Evolutionary conservation across 441 rosid genomes (phyloP).

Genomic region (Brassica hybrid): DNA sequence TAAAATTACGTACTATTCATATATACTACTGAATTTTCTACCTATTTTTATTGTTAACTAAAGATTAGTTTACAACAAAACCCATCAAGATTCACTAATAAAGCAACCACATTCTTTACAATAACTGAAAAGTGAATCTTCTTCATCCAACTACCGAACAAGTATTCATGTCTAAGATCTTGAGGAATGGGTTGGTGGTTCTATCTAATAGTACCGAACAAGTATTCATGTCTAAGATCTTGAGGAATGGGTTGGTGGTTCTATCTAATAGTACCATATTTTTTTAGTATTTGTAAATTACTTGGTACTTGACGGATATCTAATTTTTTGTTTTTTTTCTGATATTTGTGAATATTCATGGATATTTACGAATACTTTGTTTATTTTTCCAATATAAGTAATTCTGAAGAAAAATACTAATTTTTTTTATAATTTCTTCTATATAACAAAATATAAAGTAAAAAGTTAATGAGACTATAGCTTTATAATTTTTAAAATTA

Average conservation of each 20-base stretch:
- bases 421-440: no score
- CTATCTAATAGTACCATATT: no score
- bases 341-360: no score
- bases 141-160: conserved; percentile 30
- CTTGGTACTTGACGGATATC: no score
- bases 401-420: no score
- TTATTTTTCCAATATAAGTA: no score
- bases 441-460: no score
- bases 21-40: background rate
- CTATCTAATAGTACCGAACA: background rate
- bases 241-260: conserved; percentile 13
- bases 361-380: no score
- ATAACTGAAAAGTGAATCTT: conserved; percentile 15
- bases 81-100: conserved; percentile 14
- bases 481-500: no score
- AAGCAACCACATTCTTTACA: conserved; percentile 23
- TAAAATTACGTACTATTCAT: background rate
- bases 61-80: background rate
- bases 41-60: background rate
- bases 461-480: no score
- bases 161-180: conserved; percentile 22
- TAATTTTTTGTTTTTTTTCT: no score
- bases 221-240: conserved; percentile 22
- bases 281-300: no score
- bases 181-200: conserved; percentile 13